Conservation (phyloP, 192 early-diverging fungal species). For the Backusella sp. region DNA sequence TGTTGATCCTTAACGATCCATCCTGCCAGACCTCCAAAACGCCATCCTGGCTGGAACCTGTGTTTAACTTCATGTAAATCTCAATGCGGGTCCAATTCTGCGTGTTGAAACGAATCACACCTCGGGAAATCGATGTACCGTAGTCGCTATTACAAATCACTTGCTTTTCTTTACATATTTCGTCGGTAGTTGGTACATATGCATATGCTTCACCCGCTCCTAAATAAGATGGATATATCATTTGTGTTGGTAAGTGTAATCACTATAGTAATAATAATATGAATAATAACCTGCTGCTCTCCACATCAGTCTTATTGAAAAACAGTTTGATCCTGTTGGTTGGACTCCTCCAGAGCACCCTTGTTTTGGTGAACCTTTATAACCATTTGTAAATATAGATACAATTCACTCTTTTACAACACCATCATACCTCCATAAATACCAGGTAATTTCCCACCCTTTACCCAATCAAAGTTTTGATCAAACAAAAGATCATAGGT, state of each 20-base stretch:
- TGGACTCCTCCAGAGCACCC: slow-evolving; percentile 49
- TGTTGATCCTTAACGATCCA: slow-evolving; percentile 26
- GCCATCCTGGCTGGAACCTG: slow-evolving; percentile 32
- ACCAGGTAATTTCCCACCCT: slow-evolving; percentile 51
- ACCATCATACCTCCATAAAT: slow-evolving; percentile 36
- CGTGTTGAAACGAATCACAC: slow-evolving; percentile 35
- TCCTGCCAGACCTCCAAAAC: slow-evolving; percentile 39
- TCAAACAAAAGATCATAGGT: slow-evolving; percentile 49
- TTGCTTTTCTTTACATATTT: slow-evolving; percentile 30
- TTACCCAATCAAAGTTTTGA: slow-evolving; percentile 41
- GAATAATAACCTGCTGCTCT: slow-evolving; percentile 24
- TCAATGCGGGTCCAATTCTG: slow-evolving; percentile 39
- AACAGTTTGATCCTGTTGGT: slow-evolving; percentile 43
- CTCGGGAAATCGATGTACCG: slow-evolving; percentile 46
- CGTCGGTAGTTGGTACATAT: slow-evolving; percentile 38
- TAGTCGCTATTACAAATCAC: slow-evolving; percentile 43
- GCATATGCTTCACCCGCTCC: slow-evolving; percentile 36
- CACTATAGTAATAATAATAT: neutral
- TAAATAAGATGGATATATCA: neutral
- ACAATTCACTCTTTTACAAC: no score
- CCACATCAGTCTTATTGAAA: slow-evolving; percentile 54
- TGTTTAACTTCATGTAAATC: slow-evolving; percentile 40
- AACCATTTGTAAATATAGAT: neutral
- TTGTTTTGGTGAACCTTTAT: slow-evolving; percentile 24
- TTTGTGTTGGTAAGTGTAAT: neutral